A percentile compares a stretch with the other conserved stretches of the same genome.
These are phyloP conservation scores for Claviceps sp. DNA, from an alignment of 2,329 filamentous ascomycete genomes.

Conservation along the genomic window DNA sequence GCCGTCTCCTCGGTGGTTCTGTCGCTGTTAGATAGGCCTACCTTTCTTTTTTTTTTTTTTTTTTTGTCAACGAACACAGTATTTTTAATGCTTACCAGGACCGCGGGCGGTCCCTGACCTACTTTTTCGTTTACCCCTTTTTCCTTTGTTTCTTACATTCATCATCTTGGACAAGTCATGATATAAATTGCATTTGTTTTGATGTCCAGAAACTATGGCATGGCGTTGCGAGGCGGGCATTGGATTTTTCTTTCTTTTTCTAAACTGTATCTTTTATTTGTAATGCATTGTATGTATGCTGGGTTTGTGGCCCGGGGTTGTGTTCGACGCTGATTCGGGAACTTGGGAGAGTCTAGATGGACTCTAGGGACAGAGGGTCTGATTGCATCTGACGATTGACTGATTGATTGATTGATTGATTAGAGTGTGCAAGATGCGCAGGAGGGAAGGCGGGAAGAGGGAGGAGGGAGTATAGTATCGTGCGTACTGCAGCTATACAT, in stretches of 20 bases:
- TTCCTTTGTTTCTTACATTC: background rate
- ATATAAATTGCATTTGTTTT: background rate
- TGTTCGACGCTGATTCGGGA: no score
- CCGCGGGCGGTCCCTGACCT: background rate
- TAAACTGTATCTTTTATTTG: no score
- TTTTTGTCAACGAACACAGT: background rate
- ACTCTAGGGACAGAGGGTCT: no score
- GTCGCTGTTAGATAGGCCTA: conserved; percentile 23
- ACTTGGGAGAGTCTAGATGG: no score
- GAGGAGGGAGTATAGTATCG: no score
- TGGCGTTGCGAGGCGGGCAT: background rate
- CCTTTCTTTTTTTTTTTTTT: background rate
- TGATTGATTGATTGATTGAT: no score
- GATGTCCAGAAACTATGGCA: background rate
- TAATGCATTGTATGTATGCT: no score
- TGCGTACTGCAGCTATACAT: no score
- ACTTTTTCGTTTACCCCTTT: background rate
- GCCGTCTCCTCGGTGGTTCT: conserved; percentile 36
- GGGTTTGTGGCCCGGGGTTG: no score
- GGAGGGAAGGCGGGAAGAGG: no score
- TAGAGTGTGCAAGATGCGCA: no score
- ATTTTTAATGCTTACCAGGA: background rate
- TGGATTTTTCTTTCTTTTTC: background rate
- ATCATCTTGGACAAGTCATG: background rate
- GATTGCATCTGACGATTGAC: no score